Evolutionary conservation across 352 stramenopile species (phyloP).

Genomic region (Globisporangium okanoganense): DNA sequence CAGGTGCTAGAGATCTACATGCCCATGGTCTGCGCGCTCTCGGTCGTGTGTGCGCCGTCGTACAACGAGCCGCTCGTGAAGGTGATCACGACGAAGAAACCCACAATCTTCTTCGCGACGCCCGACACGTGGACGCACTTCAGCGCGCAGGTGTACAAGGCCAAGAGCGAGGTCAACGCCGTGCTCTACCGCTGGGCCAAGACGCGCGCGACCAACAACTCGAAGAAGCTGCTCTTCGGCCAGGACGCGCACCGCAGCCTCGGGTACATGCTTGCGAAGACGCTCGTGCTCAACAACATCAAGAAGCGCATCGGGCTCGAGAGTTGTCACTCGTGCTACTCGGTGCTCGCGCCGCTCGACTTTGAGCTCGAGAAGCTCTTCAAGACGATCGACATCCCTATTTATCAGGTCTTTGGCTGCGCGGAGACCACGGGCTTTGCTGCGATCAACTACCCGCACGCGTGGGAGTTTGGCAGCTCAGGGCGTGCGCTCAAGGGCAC

Average conservation of each 20-base stretch:
- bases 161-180: slow-evolving; percentile 71
- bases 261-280: slow-evolving; percentile 77
- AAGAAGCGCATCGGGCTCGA: slow-evolving; percentile 78
- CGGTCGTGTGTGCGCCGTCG: slow-evolving; percentile 55
- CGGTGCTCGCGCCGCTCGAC: slow-evolving; percentile 66
- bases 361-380: slow-evolving; percentile 82
- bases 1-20: slow-evolving; percentile 79
- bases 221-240: slow-evolving; percentile 67
- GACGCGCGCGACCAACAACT: slow-evolving; percentile 71
- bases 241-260: slow-evolving; percentile 49
- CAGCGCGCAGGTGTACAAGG: slow-evolving; percentile 61
- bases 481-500: slow-evolving; percentile 57
- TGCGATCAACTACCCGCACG: slow-evolving; percentile 65
- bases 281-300: slow-evolving; percentile 72
- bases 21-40: slow-evolving; percentile 53
- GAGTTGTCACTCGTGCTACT: slow-evolving; percentile 72
- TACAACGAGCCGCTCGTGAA: slow-evolving; percentile 42
- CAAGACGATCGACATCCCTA: slow-evolving; percentile 78
- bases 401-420: slow-evolving; percentile 75
- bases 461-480: slow-evolving; percentile 69
- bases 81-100: slow-evolving; percentile 47
- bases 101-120: slow-evolving; percentile 77
- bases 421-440: slow-evolving; percentile 67
- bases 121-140: slow-evolving; percentile 71
- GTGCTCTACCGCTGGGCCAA: slow-evolving; percentile 77